Percentiles rank a stretch among this genome's conserved stretches.
These are phyloP conservation scores for Phialophora tarda DNA, from an alignment of 2,329 filamentous ascomycete species.

Conservation along the genomic window DNA sequence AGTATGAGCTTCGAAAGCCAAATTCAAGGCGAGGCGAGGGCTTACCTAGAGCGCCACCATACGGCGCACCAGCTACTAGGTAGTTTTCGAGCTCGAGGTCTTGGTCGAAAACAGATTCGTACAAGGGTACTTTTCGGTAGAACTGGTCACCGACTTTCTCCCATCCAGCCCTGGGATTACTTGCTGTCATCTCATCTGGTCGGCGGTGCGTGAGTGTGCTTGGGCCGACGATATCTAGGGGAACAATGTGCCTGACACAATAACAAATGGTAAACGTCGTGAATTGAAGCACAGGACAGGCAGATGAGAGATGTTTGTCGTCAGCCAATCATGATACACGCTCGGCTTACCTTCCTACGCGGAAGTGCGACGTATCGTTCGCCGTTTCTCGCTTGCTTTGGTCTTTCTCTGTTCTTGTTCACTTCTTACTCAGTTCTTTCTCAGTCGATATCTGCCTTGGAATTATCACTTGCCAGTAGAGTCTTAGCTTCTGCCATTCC, in stretches of 20 bases:
- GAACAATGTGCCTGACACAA: neutral
- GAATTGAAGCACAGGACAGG: neutral
- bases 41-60: slow-evolving; percentile 89
- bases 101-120: slow-evolving; percentile 89
- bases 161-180: slow-evolving; percentile 84
- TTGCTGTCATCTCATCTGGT: slow-evolving; percentile 49
- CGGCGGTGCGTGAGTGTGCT: neutral
- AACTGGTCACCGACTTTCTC: slow-evolving; percentile 90
- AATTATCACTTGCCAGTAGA: neutral
- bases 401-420: neutral
- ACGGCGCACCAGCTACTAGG: slow-evolving; percentile 86
- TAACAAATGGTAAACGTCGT: neutral
- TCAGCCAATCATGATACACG: slow-evolving; percentile 19
- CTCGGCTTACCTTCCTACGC: neutral
- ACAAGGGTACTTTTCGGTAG: slow-evolving; percentile 93
- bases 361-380: neutral
- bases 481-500: neutral
- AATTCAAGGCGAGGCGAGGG: slow-evolving; percentile 3
- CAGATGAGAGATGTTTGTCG: slow-evolving; percentile 13
- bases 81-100: slow-evolving; percentile 96
- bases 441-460: neutral
- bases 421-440: neutral
- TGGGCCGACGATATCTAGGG: neutral
- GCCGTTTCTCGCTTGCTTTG: neutral
- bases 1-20: slow-evolving; percentile 16